Evolutionary conservation across 139 green algal genomes (phyloP).

Genomic region (Chlorella vulgaris): DNA sequence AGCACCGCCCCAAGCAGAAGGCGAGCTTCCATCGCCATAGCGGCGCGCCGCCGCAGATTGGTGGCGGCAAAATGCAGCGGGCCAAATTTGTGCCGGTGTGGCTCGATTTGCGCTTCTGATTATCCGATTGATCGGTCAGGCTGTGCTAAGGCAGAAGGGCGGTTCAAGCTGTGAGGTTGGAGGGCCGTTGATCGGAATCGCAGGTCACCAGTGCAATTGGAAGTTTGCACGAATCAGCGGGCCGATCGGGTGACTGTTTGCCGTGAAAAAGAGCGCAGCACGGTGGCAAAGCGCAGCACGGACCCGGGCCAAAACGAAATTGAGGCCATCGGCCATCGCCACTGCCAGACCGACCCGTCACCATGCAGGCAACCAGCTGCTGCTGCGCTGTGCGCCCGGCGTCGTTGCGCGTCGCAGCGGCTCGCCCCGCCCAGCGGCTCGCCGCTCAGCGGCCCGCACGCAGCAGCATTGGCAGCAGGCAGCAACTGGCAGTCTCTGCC

Average conservation of each 20-base stretch:
- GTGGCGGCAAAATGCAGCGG: background rate
- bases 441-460: too few relatives aligned
- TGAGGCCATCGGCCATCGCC: background rate
- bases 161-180: too few relatives aligned
- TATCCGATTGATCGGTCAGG: too few relatives aligned
- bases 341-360: background rate
- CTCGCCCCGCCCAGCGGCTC: constrained; percentile 1
- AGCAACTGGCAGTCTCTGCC: constrained; percentile 3
- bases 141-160: too few relatives aligned
- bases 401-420: constrained; percentile 1
- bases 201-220: too few relatives aligned
- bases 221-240: too few relatives aligned
- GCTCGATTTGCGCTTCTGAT: too few relatives aligned
- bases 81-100: background rate
- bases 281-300: too few relatives aligned
- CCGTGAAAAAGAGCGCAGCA: too few relatives aligned
- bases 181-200: too few relatives aligned
- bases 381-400: background rate
- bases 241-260: too few relatives aligned
- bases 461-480: constrained; percentile 10
- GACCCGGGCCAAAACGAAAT: too few relatives aligned
- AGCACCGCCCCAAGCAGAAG: constrained; percentile 1
- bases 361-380: background rate
- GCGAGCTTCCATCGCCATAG: background rate
- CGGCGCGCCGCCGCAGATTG: background rate